These are phyloP conservation scores for Colletotrichum magnum DNA, from an alignment of 2,329 filamentous ascomycete genomes.

Conservation along the genomic window DNA sequence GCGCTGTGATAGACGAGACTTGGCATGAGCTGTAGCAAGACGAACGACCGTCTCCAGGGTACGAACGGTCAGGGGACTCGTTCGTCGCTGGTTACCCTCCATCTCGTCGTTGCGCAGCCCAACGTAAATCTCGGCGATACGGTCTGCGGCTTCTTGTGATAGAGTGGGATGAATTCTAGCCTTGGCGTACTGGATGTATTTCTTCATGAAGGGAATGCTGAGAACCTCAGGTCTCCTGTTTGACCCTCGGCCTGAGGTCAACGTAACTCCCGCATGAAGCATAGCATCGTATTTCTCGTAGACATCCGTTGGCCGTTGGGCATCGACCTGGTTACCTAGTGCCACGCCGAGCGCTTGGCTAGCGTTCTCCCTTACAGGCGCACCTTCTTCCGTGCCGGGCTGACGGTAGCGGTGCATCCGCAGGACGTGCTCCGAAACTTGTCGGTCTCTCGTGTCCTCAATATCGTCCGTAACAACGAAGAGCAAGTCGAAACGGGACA, in stretches of 20 bases:
- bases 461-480: constrained; percentile 99
- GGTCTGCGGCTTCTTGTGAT: constrained; percentile 91
- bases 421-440: constrained; percentile 95
- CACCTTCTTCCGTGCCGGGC: constrained; percentile 92
- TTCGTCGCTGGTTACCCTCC: constrained; percentile 92
- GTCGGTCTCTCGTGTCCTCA: constrained; percentile 90
- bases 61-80: constrained; percentile 95
- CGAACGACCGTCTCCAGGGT: constrained; percentile 98
- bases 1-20: constrained; percentile 86
- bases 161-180: constrained; percentile 89
- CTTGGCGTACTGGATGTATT: constrained; percentile 99
- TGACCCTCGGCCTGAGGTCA: constrained; percentile 80
- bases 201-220: constrained; percentile 98
- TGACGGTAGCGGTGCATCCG: constrained; percentile 97
- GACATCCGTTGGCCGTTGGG: constrained; percentile 85
- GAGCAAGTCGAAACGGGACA: constrained; percentile 98
- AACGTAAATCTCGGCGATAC: constrained; percentile 92
- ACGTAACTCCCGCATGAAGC: constrained; percentile 91
- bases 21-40: constrained; percentile 95
- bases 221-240: constrained; percentile 88
- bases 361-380: constrained; percentile 90
- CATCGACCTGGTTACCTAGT: constrained; percentile 80
- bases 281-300: constrained; percentile 97
- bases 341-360: constrained; percentile 90
- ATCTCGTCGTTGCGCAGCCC: constrained; percentile 95